These are phyloP conservation scores for Sphagnum magellanicum DNA, from an alignment of 228 moss, liverwort and hornwort species.

Conservation along the genomic window DNA sequence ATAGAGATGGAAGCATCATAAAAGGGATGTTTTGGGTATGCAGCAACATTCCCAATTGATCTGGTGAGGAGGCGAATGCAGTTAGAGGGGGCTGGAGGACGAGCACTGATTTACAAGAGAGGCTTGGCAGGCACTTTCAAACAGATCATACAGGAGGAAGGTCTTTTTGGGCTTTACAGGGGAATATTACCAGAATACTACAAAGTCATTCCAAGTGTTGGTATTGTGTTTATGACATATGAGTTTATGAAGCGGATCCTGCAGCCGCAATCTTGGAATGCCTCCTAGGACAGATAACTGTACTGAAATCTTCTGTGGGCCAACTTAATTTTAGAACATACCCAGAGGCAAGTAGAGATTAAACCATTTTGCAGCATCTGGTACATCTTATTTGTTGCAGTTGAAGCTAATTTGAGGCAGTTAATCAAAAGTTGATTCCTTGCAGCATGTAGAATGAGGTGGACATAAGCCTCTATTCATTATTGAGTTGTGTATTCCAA, in stretches of 20 bases:
- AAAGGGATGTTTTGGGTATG: neutral
- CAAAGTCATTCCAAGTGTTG: constrained; percentile 60
- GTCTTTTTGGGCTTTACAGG: constrained; percentile 49
- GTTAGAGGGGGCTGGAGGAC: constrained; percentile 59
- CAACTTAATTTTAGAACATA: constrained; percentile 40
- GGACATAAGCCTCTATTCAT: constrained; percentile 9
- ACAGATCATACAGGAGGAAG: constrained; percentile 41
- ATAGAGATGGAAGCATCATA: neutral
- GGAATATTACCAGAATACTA: constrained; percentile 61
- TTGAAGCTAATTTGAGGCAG: constrained; percentile 27
- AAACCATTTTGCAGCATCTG: constrained; percentile 44
- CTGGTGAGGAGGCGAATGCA: constrained; percentile 58
- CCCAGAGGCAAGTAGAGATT: constrained; percentile 40
- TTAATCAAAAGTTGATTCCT: constrained; percentile 6
- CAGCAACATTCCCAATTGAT: constrained; percentile 61
- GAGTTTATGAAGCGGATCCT: constrained; percentile 54
- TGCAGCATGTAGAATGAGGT: constrained; percentile 21
- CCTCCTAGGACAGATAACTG: constrained; percentile 5
- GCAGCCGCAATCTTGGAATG: constrained; percentile 33
- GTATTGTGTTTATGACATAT: constrained; percentile 63
- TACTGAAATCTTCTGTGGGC: constrained; percentile 4
- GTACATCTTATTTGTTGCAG: constrained; percentile 25
- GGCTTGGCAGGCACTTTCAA: constrained; percentile 37
- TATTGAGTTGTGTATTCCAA: constrained; percentile 15
- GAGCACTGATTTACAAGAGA: constrained; percentile 42